phyloP scores from a whole-genome alignment of 2,329 filamentous ascomycete genomes.

The Colletotrichum paranaense region DNA sequence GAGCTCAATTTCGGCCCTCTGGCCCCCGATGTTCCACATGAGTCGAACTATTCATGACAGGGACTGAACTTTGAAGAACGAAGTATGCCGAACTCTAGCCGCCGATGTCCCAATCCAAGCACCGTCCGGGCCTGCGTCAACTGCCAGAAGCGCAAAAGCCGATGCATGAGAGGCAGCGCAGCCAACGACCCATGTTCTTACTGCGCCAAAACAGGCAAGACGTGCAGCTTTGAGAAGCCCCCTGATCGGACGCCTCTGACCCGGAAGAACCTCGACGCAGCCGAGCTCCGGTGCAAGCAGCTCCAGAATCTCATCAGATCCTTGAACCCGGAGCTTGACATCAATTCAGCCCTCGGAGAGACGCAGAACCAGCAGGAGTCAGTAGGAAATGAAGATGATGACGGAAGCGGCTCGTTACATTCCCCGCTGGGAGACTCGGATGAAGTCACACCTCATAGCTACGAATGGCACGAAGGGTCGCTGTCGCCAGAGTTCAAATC shows the following conservation, averaged over 20 bases:
- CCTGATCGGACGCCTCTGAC: slow-evolving; percentile 48
- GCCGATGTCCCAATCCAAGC: not conserved
- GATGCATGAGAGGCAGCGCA: slow-evolving; percentile 31
- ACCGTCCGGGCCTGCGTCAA: slow-evolving; percentile 36
- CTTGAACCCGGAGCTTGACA: slow-evolving; percentile 42
- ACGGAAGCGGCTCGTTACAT: no score
- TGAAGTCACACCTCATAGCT: slow-evolving; percentile 24
- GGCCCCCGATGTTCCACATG: no score
- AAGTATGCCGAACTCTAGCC: not conserved
- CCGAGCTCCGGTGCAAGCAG: slow-evolving; percentile 42
- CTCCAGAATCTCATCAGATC: slow-evolving; percentile 42
- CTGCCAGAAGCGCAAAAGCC: slow-evolving; percentile 36
- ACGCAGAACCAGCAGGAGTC: not conserved
- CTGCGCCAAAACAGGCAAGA: slow-evolving; percentile 43
- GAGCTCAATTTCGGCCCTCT: no score
- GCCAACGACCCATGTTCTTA: slow-evolving; percentile 42
- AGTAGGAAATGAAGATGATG: slow-evolving; percentile 5
- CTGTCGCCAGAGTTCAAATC: slow-evolving; percentile 23
- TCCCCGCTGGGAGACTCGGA: slow-evolving; percentile 3
- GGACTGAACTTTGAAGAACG: not conserved
- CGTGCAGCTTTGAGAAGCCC: slow-evolving; percentile 46
- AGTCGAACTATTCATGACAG: no score
- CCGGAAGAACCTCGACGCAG: slow-evolving; percentile 48
- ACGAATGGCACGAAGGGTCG: slow-evolving; percentile 39
- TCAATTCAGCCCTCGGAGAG: slow-evolving; percentile 37